phyloP scores from a whole-genome alignment of 305 asterid species.

The Solanum hybrid region DNA sequence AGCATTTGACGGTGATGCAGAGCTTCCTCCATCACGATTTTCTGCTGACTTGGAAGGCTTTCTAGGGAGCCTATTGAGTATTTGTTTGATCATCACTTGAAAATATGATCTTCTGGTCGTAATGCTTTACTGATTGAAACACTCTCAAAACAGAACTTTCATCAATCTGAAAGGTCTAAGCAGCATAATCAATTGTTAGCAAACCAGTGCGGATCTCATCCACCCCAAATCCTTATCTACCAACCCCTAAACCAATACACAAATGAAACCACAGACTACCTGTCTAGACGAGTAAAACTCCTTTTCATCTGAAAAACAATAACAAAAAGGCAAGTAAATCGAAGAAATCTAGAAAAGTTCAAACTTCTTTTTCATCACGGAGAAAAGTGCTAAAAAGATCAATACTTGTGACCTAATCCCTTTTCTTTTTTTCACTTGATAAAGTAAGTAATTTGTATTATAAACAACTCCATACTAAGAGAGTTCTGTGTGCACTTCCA shows the following conservation, averaged over 20 bases:
- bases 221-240: slow-evolving; percentile 23
- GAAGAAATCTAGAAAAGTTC: background rate
- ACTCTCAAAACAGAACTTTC: background rate
- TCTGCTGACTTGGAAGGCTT: slow-evolving; percentile 74
- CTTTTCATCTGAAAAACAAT: slow-evolving; percentile 27
- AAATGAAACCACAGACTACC: slow-evolving; percentile 12
- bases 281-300: slow-evolving; percentile 12
- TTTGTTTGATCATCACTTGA: slow-evolving; percentile 76
- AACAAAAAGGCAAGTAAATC: slow-evolving; percentile 1
- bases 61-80: slow-evolving; percentile 81
- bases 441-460: background rate
- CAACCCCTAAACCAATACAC: slow-evolving; percentile 19
- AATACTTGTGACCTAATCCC: background rate
- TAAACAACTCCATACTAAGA: background rate
- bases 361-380: background rate
- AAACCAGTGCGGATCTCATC: slow-evolving; percentile 19
- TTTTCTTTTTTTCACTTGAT: background rate
- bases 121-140: background rate
- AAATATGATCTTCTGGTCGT: background rate
- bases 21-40: slow-evolving; percentile 72
- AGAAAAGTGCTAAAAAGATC: background rate
- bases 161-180: background rate
- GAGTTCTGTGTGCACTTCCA: background rate
- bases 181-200: slow-evolving; percentile 2
- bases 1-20: slow-evolving; percentile 42